These are phyloP conservation scores for Paspalum vaginatum DNA, from an alignment of 176 grass and related monocot genomes.

Conservation along the genomic window DNA sequence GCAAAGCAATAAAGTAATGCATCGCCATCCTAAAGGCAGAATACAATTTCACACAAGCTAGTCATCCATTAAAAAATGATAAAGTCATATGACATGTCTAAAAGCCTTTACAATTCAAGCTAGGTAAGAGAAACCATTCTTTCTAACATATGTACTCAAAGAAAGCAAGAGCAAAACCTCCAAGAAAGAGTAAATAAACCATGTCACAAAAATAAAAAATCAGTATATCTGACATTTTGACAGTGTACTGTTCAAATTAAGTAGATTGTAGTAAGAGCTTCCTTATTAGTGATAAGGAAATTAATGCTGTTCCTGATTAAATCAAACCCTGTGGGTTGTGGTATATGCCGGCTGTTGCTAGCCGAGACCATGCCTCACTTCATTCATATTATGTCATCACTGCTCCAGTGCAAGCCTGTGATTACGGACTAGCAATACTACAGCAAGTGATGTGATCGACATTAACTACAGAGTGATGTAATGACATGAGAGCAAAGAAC, in stretches of 20 bases:
- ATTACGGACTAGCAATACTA: slow-evolving; percentile 8
- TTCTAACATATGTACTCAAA: neutral
- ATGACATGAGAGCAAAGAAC: neutral
- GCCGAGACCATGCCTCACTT: neutral
- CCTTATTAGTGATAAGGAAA: neutral
- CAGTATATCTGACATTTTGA: neutral
- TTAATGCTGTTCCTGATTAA: neutral
- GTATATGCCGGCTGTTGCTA: too few relatives aligned
- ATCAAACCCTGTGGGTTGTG: neutral
- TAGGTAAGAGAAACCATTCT: neutral
- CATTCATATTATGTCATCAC: slow-evolving; percentile 1
- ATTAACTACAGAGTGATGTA: neutral
- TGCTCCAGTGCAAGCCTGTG: neutral
- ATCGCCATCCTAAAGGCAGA: slow-evolving; percentile 7
- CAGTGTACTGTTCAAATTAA: slow-evolving; percentile 1
- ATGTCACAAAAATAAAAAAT: neutral
- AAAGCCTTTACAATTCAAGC: neutral
- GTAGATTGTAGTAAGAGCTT: neutral
- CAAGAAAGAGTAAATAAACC: slow-evolving; percentile 4
- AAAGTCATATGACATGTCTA: neutral
- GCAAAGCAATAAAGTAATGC: slow-evolving; percentile 4
- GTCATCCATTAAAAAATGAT: neutral
- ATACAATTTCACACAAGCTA: slow-evolving; percentile 18
- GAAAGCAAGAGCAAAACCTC: slow-evolving; percentile 5
- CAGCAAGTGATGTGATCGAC: neutral